Percentiles rank a stretch among this genome's conserved stretches.
These are phyloP conservation scores for Coemansia reversa DNA, from an alignment of 192 early-diverging fungal species.

Conservation along the genomic window DNA sequence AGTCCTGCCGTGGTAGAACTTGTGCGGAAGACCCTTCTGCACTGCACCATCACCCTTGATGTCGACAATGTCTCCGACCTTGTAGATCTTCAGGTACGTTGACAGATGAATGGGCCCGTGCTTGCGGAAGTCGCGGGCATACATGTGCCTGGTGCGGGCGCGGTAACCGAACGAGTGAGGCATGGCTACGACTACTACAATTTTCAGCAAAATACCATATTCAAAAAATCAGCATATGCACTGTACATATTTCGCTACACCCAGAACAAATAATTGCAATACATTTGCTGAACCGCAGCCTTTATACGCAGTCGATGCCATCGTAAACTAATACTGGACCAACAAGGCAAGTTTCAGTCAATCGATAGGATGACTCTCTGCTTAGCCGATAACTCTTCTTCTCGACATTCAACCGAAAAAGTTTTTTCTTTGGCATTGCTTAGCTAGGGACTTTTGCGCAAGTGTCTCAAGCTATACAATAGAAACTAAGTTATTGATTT, in stretches of 20 bases:
- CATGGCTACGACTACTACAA: slow-evolving; percentile 56
- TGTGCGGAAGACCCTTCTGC: slow-evolving; percentile 99
- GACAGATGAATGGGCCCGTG: slow-evolving; percentile 91
- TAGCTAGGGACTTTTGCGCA: too few relatives aligned
- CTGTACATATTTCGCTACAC: too few relatives aligned
- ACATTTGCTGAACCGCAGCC: slow-evolving; percentile 3
- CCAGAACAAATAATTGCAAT: not conserved
- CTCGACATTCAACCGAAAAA: too few relatives aligned
- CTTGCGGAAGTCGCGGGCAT: slow-evolving; percentile 94
- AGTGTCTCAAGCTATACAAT: too few relatives aligned
- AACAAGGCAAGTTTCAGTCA: too few relatives aligned
- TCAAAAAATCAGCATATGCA: not conserved
- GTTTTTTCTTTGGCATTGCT: too few relatives aligned
- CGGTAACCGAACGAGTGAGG: slow-evolving; percentile 90
- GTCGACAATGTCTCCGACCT: slow-evolving; percentile 99
- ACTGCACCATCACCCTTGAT: slow-evolving; percentile 99
- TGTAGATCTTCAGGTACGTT: slow-evolving; percentile 98
- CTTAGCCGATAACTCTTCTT: too few relatives aligned
- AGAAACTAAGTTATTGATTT: too few relatives aligned
- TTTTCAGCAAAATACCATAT: not conserved
- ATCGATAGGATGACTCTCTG: too few relatives aligned
- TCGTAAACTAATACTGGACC: too few relatives aligned
- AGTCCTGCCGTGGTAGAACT: slow-evolving; percentile 99
- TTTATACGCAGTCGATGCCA: too few relatives aligned
- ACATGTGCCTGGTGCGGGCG: slow-evolving; percentile 98